Conservation (phyloP, 352 stramenopile genomes). For the Pythium aphanidermatum region DNA sequence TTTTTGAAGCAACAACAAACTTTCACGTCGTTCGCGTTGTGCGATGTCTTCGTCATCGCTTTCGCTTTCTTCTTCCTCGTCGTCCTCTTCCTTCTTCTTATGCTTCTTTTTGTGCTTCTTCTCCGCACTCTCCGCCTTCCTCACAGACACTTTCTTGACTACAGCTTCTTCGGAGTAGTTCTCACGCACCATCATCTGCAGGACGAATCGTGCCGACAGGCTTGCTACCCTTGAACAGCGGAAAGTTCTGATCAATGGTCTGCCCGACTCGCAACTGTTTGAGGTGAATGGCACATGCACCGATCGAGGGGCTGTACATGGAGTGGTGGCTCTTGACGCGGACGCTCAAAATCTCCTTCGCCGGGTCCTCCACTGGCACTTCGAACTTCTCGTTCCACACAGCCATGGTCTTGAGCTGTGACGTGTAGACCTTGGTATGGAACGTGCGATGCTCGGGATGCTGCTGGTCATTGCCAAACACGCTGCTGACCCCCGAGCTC, state of each 20-base stretch:
- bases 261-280: constrained; percentile 37
- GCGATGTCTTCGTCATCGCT: no score
- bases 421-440: constrained; percentile 48
- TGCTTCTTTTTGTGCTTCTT: not conserved
- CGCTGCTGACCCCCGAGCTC: constrained; percentile 16
- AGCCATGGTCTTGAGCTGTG: constrained; percentile 24
- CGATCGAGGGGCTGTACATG: constrained; percentile 57
- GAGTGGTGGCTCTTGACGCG: constrained; percentile 67
- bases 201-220: constrained; percentile 34
- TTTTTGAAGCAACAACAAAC: not conserved
- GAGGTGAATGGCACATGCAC: constrained; percentile 48
- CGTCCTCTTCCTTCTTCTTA: not conserved
- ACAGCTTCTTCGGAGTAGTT: not conserved
- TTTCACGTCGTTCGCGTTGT: no score
- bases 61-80: not conserved
- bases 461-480: constrained; percentile 12
- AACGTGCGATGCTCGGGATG: constrained; percentile 33
- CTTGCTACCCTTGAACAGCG: constrained; percentile 41
- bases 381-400: constrained; percentile 80
- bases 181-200: constrained; percentile 39
- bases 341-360: constrained; percentile 52
- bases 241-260: constrained; percentile 52
- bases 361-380: constrained; percentile 37
- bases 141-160: not conserved
- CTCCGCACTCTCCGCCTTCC: not conserved